phyloP scores from a whole-genome alignment of 1,284 basidiomycete species.

The Melampsora abietis-canadensis region DNA sequence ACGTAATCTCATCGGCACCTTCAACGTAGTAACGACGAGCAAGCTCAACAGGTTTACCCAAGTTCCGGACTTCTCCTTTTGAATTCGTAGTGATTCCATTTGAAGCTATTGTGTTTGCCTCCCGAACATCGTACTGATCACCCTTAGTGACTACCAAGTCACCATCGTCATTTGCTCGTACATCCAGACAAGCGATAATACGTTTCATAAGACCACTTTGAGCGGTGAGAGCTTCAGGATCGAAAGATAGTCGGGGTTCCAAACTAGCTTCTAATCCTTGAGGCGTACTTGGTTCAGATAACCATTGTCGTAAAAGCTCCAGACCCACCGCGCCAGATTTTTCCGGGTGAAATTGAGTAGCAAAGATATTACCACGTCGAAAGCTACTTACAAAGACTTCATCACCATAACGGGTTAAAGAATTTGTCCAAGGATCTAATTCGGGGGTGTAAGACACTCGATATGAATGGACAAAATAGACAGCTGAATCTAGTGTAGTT shows the following conservation, averaged over 20 bases:
- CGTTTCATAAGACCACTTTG: conserved; percentile 76
- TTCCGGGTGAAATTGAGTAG: conserved; percentile 96
- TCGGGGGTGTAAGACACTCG: conserved; percentile 67
- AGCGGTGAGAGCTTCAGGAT: conserved; percentile 50
- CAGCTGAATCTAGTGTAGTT: conserved; percentile 60
- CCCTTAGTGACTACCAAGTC: conserved; percentile 99
- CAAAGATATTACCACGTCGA: conserved; percentile 81
- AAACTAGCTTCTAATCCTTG: background rate
- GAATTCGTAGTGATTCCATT: conserved; percentile 53
- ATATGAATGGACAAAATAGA: conserved; percentile 98
- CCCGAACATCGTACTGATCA: conserved; percentile 97
- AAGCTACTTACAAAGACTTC: conserved; percentile 89
- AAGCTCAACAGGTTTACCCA: conserved; percentile 94
- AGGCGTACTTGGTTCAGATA: conserved; percentile 54
- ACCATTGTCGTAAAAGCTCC: conserved; percentile 75
- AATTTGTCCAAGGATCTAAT: conserved; percentile 68
- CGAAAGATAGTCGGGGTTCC: background rate
- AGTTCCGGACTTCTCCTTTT: conserved; percentile 78
- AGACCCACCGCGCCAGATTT: conserved; percentile 93
- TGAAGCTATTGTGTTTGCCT: conserved; percentile 57
- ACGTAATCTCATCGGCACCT: conserved; percentile 93
- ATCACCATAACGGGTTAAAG: conserved; percentile 85
- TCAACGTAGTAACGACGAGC: conserved; percentile 79
- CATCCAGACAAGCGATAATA: conserved; percentile 96
- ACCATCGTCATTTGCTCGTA: conserved; percentile 86